Conservation (phyloP, 2,329 filamentous ascomycete species). For the Penicillium sp. region DNA sequence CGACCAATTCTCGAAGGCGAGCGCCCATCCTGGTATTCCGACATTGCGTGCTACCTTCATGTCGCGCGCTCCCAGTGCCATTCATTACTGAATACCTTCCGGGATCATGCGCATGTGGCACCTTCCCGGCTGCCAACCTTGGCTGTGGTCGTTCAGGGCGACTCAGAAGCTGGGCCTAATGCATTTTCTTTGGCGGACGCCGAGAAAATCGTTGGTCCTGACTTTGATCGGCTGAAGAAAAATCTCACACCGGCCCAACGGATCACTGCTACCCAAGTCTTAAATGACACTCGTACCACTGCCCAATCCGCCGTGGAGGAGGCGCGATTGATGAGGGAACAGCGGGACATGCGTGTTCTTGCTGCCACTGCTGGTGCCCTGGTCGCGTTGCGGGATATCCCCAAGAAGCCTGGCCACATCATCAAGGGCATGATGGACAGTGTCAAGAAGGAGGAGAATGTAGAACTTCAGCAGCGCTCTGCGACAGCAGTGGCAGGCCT, state of each 20-base stretch:
- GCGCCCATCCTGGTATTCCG: conserved; percentile 77
- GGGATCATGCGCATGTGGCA: conserved; percentile 81
- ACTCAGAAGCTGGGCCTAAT: conserved; percentile 83
- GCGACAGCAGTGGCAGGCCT: conserved; percentile 79
- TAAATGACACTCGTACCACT: conserved; percentile 72
- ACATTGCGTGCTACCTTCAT: conserved; percentile 85
- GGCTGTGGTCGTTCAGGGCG: conserved; percentile 90
- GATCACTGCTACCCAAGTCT: conserved; percentile 73
- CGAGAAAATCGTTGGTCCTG: conserved; percentile 78
- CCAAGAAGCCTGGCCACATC: conserved; percentile 87
- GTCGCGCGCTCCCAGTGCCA: conserved; percentile 88
- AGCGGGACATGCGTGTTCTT: conserved; percentile 79
- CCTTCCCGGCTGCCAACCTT: conserved; percentile 72
- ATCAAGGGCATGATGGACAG: conserved; percentile 99
- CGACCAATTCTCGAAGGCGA: conserved; percentile 77
- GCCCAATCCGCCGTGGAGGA: conserved; percentile 73
- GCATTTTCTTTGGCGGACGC: conserved; percentile 87
- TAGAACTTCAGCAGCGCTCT: conserved; percentile 81
- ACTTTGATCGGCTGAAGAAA: conserved; percentile 87
- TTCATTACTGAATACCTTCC: conserved; percentile 84
- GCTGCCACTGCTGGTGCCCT: conserved; percentile 84
- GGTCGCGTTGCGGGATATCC: conserved; percentile 80
- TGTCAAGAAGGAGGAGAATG: conserved; percentile 89
- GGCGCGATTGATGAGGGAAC: conserved; percentile 72
- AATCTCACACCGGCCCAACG: conserved; percentile 83